phyloP scores from a whole-genome alignment of 2,329 filamentous ascomycete genomes.

The Chaetothyriales sp. region DNA sequence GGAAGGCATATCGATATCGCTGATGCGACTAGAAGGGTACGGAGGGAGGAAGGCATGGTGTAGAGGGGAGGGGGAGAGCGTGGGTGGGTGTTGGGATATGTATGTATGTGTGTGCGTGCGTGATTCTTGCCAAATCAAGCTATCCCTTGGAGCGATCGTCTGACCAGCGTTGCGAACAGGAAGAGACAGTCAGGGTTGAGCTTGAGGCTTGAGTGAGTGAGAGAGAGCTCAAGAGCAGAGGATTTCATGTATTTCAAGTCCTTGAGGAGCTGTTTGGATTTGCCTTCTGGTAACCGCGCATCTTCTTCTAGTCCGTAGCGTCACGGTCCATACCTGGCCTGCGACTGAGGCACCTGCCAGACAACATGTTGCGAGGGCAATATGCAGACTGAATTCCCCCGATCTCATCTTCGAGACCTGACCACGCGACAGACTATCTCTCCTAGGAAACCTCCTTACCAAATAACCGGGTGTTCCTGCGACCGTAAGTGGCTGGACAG shows the following conservation, averaged over 20 bases:
- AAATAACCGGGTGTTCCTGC: neutral
- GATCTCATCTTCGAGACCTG: neutral
- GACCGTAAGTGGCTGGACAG: neutral
- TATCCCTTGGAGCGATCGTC: neutral
- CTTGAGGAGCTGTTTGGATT: neutral
- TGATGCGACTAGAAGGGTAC: constrained; percentile 4
- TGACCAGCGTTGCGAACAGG: neutral
- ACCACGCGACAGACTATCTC: neutral
- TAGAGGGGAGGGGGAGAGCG: neutral
- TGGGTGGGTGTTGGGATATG: too few species aligned
- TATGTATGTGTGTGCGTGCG: too few species aligned
- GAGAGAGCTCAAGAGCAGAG: neutral
- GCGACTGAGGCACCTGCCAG: neutral
- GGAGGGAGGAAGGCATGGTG: constrained; percentile 5
- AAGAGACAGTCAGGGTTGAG: neutral
- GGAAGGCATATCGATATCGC: constrained; percentile 10
- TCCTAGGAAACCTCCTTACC: neutral
- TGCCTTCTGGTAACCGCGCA: neutral
- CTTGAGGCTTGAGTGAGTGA: neutral
- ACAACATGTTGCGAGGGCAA: neutral
- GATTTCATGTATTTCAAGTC: neutral
- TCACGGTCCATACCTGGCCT: neutral
- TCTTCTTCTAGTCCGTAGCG: neutral
- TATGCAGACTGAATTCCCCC: neutral
- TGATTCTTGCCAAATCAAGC: neutral